Evolutionary conservation across 306 rosid species (phyloP), one percentile per base, ranked within the genome.

Genomic region (Notholithocarpus densiflorus): DNA sequence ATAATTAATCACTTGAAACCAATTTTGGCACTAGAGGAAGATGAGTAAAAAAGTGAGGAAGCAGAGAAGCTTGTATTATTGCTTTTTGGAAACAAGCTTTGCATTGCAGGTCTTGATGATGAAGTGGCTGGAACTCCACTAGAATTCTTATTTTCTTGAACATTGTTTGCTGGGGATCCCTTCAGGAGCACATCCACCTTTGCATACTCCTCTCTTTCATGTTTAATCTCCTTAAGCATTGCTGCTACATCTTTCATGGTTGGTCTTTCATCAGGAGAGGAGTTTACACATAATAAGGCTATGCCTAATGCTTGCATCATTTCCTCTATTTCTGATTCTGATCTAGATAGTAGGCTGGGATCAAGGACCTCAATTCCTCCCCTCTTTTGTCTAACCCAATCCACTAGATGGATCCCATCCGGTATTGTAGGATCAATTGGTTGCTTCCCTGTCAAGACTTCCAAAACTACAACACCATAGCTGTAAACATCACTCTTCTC

Each of bases 341-440:
- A 89, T 76, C 97, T 90, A 1, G 92, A 86, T 5, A 90, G 87
- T 68, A 92, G 80, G 81, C 86, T 85, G 0, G 79, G 81, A 61
- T 95, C 98, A 56, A 95, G 89, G 4, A 95, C 97, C 80, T 89
- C 98, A 64, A 85, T 54, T 31, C 73, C 72, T 23, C 92, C 92
- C 24, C 89, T 85, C 66, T 71, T 92, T 81, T 83, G 91, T 73
- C 88, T 90, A 86, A 95, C 98, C 98, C 98, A 95, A 79, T 95
- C 98, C 76, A 91, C 98, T 5, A 94, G 85, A 75, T 95, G 98
- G 66, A 86, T 80, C 15, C 98, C 98, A 1, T 91, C 98, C 1
- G 98, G 94, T 65, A 92, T 92, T 1, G 97, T 95, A n/a, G 98
- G 98, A 85, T 95, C 98, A 31, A 95, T 95, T 5, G 98, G 98